phyloP scores from a whole-genome alignment of 257 asterid genomes.

The Nicotiana paniculata region DNA sequence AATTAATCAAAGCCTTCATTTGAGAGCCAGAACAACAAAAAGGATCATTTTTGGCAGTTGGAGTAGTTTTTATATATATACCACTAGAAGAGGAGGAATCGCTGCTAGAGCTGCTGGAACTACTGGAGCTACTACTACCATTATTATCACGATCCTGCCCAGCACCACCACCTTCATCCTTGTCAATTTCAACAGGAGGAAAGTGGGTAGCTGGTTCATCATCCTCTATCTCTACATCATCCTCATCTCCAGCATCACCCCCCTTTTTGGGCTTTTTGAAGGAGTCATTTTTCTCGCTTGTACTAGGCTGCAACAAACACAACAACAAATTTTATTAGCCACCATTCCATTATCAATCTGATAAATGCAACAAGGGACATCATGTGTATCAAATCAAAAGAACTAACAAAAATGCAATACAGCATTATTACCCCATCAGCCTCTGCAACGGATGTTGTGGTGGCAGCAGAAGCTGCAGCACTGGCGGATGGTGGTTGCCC shows the following conservation, averaged over 20 bases:
- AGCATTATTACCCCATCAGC: constrained; percentile 54
- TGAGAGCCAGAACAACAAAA: background rate
- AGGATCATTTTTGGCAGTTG: background rate
- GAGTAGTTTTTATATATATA: constrained; percentile 30
- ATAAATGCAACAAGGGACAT: too few species aligned
- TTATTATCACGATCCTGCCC: constrained; percentile 25
- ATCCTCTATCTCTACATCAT: constrained; percentile 92
- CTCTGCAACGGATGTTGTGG: constrained; percentile 31
- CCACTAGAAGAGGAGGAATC: constrained; percentile 97
- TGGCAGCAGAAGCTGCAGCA: constrained; percentile 27
- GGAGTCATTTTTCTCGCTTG: constrained; percentile 50
- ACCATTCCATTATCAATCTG: background rate
- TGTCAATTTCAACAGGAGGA: constrained; percentile 87
- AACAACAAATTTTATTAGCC: background rate
- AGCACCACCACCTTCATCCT: constrained; percentile 61
- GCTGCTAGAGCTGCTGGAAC: constrained; percentile 94
- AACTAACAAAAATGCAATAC: background rate
- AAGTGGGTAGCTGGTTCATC: constrained; percentile 80
- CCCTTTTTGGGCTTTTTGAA: constrained; percentile 57
- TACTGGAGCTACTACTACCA: constrained; percentile 77
- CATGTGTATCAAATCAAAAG: background rate
- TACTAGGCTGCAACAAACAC: constrained; percentile 31
- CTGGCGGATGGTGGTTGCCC: constrained; percentile 12
- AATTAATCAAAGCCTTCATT: constrained; percentile 22
- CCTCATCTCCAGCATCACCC: constrained; percentile 69